Evolutionary conservation across 257 asterid species (phyloP).

Genomic region (Solanum tarijense): DNA sequence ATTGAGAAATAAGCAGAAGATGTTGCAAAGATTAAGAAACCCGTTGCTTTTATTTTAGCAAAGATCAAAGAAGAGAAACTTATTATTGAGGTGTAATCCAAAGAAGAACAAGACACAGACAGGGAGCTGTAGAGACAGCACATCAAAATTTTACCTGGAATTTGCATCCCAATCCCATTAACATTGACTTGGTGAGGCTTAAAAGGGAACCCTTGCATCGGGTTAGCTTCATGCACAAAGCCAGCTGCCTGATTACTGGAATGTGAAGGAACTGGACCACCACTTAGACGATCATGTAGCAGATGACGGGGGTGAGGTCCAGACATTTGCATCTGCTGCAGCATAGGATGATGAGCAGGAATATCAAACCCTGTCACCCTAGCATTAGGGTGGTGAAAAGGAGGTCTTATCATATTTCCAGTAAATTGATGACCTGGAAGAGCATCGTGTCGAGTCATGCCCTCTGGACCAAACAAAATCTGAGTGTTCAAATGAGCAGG

Average conservation of each 20-base stretch:
- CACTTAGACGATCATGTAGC: constrained; percentile 38
- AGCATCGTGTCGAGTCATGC: constrained; percentile 31
- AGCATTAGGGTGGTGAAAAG: constrained; percentile 46
- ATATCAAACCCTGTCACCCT: constrained; percentile 49
- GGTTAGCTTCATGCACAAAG: constrained; percentile 44
- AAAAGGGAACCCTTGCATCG: constrained; percentile 48
- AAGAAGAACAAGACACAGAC: neutral
- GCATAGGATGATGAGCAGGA: constrained; percentile 40
- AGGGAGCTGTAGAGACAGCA: neutral
- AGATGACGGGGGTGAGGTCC: constrained; percentile 39
- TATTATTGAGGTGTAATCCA: neutral
- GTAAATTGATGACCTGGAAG: constrained; percentile 42
- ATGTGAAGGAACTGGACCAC: constrained; percentile 29
- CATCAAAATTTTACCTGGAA: constrained; percentile 38
- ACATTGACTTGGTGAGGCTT: constrained; percentile 40
- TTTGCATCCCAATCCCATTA: constrained; percentile 40
- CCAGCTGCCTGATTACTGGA: constrained; percentile 43
- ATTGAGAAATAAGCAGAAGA: neutral
- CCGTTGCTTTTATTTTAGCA: neutral
- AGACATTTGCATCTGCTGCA: constrained; percentile 62
- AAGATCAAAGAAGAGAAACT: neutral
- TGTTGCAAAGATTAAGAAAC: neutral
- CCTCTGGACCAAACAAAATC: constrained; percentile 41
- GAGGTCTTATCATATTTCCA: constrained; percentile 33
- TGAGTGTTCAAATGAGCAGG: constrained; percentile 42